Evolutionary conservation across 2,329 filamentous ascomycete genomes (phyloP), one percentile per base, ranked within the genome.

Genomic region (Arachnomyces sp.): DNA sequence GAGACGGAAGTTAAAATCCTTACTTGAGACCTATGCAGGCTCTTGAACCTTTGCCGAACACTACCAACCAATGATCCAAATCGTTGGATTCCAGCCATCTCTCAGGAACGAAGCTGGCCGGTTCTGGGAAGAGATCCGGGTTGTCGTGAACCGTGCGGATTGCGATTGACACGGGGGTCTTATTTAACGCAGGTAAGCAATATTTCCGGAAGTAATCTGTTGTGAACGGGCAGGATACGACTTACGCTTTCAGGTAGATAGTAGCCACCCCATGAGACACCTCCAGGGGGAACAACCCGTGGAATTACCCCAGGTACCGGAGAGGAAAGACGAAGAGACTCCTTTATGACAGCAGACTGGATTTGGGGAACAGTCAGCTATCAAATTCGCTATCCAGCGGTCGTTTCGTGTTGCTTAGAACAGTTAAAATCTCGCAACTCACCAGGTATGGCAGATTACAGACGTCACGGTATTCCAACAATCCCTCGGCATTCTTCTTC

Each of bases 141-240:
- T 78, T 68, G 3, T 73, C 69, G 50, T 82, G 78, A 9, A 81
- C 56, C 12, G 69, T 71, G 44, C 75, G 72, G n/a, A 69, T 68
- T 41, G 73, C 65, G 0, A 75, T 72, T 0, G 71, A 67, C 7
- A 81, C 63, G 1, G 71, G 5, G 9, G 21, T 5, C 21, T 25
- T n/a, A n/a, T n/a, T n/a, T n/a, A n/a, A n/a, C n/a, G n/a, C n/a
- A n/a, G n/a, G n/a, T n/a, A n/a, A n/a, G n/a, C n/a, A n/a, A n/a
- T n/a, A n/a, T n/a, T n/a, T n/a, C n/a, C n/a, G n/a, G n/a, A n/a
- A n/a, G n/a, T n/a, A n/a, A n/a, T n/a, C n/a, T n/a, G n/a, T n/a
- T n/a, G n/a, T n/a, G n/a, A n/a, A n/a, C n/a, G n/a, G n/a, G n/a
- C n/a, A n/a, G n/a, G n/a, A n/a, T n/a, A n/a, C n/a, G n/a, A n/a